Evolutionary conservation across 805 yeast genomes (phyloP).

Genomic region (Starmerella apicola): DNA sequence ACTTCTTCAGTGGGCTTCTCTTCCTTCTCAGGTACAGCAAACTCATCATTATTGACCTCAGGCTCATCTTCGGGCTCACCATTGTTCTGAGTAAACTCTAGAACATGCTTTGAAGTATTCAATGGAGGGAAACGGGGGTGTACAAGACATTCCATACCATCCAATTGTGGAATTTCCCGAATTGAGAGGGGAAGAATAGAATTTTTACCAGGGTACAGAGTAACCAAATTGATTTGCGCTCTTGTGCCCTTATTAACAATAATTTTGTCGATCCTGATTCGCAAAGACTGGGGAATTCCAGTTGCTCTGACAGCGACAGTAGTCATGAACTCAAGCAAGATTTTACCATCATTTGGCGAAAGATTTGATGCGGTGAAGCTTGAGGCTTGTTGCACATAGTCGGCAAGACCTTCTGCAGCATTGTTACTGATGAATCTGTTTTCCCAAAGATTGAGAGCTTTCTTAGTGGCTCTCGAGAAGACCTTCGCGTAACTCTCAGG

Average conservation of each 20-base stretch:
- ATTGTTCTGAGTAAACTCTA: no score
- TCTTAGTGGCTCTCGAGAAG: constrained; percentile 13
- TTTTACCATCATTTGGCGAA: neutral
- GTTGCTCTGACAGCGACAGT: constrained; percentile 36
- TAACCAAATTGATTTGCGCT: constrained; percentile 36
- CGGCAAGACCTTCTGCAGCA: constrained; percentile 28
- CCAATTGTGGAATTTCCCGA: constrained; percentile 10
- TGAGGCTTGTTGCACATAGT: constrained; percentile 15
- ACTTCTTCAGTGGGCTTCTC: neutral
- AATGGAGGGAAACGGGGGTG: constrained; percentile 23
- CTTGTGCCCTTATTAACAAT: constrained; percentile 26
- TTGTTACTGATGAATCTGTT: constrained; percentile 20
- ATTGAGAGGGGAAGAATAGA: constrained; percentile 63
- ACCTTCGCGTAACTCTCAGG: constrained; percentile 11
- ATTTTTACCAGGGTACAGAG: constrained; percentile 56
- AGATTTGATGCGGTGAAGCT: constrained; percentile 20
- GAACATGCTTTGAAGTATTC: constrained; percentile 3
- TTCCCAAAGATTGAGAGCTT: constrained; percentile 14
- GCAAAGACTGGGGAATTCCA: constrained; percentile 48
- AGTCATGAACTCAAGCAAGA: constrained; percentile 37
- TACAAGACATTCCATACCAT: constrained; percentile 19
- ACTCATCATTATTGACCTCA: neutral
- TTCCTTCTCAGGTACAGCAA: neutral
- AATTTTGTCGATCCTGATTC: constrained; percentile 40
- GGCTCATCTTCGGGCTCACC: no score